Percentiles rank a stretch among this genome's conserved stretches.
Conservation (phyloP, 2,329 filamentous ascomycete genomes). For the Volutella citrinella region DNA sequence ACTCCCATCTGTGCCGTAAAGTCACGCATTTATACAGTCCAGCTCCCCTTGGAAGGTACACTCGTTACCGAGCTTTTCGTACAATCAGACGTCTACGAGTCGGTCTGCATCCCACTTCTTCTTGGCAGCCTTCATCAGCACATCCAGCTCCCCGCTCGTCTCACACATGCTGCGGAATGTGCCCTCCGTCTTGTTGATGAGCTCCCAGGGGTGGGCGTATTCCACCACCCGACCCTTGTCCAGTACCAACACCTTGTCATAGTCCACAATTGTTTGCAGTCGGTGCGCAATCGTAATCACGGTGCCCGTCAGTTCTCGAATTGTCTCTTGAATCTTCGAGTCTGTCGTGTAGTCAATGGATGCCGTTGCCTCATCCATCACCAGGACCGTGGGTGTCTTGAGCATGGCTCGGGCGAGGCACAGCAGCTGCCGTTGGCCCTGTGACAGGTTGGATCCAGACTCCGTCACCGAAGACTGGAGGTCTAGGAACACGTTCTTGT, state of each 20-base stretch:
- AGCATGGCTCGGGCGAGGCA: conserved; percentile 91
- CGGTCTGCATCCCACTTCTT: conserved; percentile 46
- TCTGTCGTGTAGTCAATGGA: conserved; percentile 97
- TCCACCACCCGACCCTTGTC: conserved; percentile 87
- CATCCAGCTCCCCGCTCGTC: conserved; percentile 56
- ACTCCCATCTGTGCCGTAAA: too few relatives aligned
- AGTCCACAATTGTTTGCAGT: conserved; percentile 94
- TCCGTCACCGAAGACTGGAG: conserved; percentile 81
- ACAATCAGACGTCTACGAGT: conserved; percentile 35
- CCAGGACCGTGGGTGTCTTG: conserved; percentile 86
- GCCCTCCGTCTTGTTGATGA: conserved; percentile 70
- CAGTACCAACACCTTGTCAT: conserved; percentile 93
- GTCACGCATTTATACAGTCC: too few relatives aligned
- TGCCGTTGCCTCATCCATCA: conserved; percentile 98
- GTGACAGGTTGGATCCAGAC: conserved; percentile 90
- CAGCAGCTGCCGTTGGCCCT: conserved; percentile 91
- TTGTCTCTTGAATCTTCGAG: conserved; percentile 92
- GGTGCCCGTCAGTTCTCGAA: conserved; percentile 88
- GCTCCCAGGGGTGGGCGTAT: conserved; percentile 83
- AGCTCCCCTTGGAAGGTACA: too few relatives aligned
- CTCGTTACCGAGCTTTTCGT: too few relatives aligned
- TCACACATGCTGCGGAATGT: conserved; percentile 63
- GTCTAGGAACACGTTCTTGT: conserved; percentile 94
- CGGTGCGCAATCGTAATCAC: conserved; percentile 97
- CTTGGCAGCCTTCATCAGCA: conserved; percentile 51